Evolutionary conservation across 2,329 filamentous ascomycete species (phyloP).

Genomic region (Penicillium sclerotigenum): DNA sequence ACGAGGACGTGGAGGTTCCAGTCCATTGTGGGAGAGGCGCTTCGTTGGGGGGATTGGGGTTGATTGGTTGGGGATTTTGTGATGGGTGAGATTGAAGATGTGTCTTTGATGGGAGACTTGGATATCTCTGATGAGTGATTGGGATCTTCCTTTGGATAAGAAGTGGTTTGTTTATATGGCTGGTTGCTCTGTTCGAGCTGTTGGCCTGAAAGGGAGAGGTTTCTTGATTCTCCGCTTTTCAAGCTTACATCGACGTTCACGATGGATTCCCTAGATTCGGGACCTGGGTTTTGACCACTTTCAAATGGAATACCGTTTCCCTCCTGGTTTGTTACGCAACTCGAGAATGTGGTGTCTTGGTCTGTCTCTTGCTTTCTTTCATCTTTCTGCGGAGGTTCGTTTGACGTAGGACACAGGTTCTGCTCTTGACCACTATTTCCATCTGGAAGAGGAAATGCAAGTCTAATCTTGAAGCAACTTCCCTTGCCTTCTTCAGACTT

Average conservation of each 20-base stretch:
- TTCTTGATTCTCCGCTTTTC: slow-evolving; percentile 12
- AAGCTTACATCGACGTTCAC: slow-evolving; percentile 14
- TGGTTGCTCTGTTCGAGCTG: not conserved
- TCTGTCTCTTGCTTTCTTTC: not conserved
- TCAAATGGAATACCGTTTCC: slow-evolving; percentile 5
- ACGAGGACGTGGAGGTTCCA: slow-evolving; percentile 58
- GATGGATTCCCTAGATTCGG: not conserved
- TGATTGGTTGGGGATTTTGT: not conserved
- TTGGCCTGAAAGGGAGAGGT: slow-evolving; percentile 9
- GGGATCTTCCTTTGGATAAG: not conserved
- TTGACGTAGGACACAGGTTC: not conserved
- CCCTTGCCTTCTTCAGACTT: slow-evolving; percentile 80
- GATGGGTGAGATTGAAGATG: not conserved
- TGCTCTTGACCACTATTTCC: slow-evolving; percentile 22
- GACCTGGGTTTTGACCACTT: slow-evolving; percentile 9
- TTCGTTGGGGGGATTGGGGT: not conserved
- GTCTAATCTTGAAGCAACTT: slow-evolving; percentile 73
- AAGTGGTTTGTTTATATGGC: not conserved
- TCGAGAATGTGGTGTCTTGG: not conserved
- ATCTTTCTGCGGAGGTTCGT: not conserved
- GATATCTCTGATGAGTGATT: not conserved
- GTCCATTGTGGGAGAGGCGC: not conserved
- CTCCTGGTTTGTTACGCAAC: not conserved
- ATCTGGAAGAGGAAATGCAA: slow-evolving; percentile 67
- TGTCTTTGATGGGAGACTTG: not conserved